Conservation (phyloP, 2,329 filamentous ascomycete genomes). For the Fusarium paranaense region DNA sequence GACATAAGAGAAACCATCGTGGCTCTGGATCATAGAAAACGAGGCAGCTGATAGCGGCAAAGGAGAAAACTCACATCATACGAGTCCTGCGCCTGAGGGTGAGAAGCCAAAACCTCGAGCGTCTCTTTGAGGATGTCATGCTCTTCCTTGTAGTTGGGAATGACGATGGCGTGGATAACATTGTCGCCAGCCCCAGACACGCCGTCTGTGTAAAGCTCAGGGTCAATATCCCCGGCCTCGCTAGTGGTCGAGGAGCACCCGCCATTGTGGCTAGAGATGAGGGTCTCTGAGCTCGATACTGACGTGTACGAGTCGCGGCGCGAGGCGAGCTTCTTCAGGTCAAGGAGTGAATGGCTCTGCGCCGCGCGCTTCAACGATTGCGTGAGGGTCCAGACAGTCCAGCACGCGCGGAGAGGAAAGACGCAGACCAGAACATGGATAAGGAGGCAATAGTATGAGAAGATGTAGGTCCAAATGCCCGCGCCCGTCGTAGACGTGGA, state of each 20-base stretch:
- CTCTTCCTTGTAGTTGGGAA: slow-evolving; percentile 82
- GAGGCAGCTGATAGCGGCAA: background rate
- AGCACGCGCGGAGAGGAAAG: slow-evolving; percentile 73
- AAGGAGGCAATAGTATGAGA: slow-evolving; percentile 73
- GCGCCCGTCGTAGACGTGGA: slow-evolving; percentile 52
- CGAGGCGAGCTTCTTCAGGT: slow-evolving; percentile 58
- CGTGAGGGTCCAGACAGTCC: slow-evolving; percentile 70
- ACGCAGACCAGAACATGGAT: slow-evolving; percentile 73
- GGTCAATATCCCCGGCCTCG: slow-evolving; percentile 64
- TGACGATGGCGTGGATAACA: slow-evolving; percentile 74
- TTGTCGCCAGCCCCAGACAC: slow-evolving; percentile 55
- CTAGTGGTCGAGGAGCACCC: slow-evolving; percentile 61
- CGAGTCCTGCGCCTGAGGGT: slow-evolving; percentile 70
- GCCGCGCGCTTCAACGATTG: slow-evolving; percentile 59
- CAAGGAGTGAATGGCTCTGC: slow-evolving; percentile 58
- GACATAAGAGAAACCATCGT: background rate
- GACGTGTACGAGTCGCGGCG: slow-evolving; percentile 67
- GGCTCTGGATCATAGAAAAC: background rate
- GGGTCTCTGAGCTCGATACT: slow-evolving; percentile 66
- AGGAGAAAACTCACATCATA: slow-evolving; percentile 72
- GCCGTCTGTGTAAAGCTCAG: slow-evolving; percentile 59
- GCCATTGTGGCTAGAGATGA: slow-evolving; percentile 57
- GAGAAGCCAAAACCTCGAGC: slow-evolving; percentile 74
- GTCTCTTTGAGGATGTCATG: slow-evolving; percentile 76
- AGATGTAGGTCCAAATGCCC: slow-evolving; percentile 64